Conservation (phyloP, 495 filamentous ascomycete genomes). For the Neurospora tetrasperma region DNA sequence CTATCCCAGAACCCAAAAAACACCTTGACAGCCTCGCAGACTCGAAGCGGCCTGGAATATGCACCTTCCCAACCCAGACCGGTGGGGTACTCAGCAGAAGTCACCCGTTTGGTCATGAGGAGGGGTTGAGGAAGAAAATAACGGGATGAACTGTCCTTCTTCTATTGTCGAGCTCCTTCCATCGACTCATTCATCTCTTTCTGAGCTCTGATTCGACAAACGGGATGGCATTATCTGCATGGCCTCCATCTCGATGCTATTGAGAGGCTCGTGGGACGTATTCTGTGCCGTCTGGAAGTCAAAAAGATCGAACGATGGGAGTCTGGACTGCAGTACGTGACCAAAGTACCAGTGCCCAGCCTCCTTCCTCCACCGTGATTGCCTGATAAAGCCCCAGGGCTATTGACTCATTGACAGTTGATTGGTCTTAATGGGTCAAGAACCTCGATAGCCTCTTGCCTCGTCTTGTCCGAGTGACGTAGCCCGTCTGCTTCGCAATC, state of each 20-base stretch:
- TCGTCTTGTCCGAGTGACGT: neutral
- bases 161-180: neutral
- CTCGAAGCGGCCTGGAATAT: neutral
- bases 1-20: neutral
- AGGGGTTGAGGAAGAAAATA: neutral
- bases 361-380: neutral
- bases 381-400: neutral
- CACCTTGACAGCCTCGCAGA: neutral
- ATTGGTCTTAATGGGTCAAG: neutral
- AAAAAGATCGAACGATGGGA: neutral
- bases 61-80: neutral
- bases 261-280: neutral
- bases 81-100: neutral
- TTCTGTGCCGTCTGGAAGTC: neutral
- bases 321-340: neutral
- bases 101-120: neutral
- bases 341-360: neutral
- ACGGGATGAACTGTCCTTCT: neutral
- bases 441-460: neutral
- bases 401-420: neutral
- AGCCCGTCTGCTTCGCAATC: neutral
- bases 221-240: neutral
- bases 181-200: neutral
- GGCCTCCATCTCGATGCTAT: neutral
- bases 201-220: neutral